Evolutionary conservation across 306 rosid genomes (phyloP).

Genomic region (Pyrus betulifolia): DNA sequence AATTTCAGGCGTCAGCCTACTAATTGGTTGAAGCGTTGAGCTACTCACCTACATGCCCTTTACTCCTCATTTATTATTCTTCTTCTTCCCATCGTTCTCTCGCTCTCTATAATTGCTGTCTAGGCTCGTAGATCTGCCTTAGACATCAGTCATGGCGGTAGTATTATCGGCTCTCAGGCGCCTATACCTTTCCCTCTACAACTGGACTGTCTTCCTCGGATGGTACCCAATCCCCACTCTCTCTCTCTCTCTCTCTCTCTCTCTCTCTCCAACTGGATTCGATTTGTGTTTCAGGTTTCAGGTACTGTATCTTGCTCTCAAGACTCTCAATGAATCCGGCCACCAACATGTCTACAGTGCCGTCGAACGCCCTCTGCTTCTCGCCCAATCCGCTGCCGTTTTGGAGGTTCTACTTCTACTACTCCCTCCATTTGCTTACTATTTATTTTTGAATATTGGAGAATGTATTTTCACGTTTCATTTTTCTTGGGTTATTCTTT

Average conservation of each 20-base stretch:
- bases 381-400: slow-evolving; percentile 74
- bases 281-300: slow-evolving; percentile 40
- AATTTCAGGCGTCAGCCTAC: background rate
- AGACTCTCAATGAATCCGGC: slow-evolving; percentile 51
- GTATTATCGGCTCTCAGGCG: slow-evolving; percentile 36
- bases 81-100: background rate
- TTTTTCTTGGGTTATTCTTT: background rate
- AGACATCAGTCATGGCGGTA: slow-evolving; percentile 33
- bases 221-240: slow-evolving; percentile 38
- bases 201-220: slow-evolving; percentile 70
- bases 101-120: background rate
- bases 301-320: slow-evolving; percentile 52
- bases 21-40: slow-evolving; percentile 20
- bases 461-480: background rate
- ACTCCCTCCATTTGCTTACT: background rate
- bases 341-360: slow-evolving; percentile 63
- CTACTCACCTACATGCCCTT: slow-evolving; percentile 6
- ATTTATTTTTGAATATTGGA: background rate
- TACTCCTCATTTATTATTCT: background rate
- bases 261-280: background rate
- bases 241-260: background rate
- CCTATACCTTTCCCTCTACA: slow-evolving; percentile 61
- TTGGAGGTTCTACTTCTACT: slow-evolving; percentile 41
- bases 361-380: slow-evolving; percentile 59
- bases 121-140: background rate